Percentiles rank a stretch among this genome's conserved stretches.
These are phyloP conservation scores for Aspergillus eucalypticola DNA, from an alignment of 2,329 filamentous ascomycete genomes.

Conservation along the genomic window DNA sequence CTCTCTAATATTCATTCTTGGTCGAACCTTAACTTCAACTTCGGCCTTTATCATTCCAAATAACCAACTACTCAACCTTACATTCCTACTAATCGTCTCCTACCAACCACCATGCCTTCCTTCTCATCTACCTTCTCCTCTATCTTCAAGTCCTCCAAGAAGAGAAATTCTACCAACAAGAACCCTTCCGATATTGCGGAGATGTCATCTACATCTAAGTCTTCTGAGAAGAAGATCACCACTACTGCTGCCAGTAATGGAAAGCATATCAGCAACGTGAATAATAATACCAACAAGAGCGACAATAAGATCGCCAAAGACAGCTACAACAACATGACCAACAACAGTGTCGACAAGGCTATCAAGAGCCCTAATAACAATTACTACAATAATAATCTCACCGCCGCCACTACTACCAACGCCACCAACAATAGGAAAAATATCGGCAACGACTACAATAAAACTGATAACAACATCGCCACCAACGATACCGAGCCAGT, in stretches of 20 bases:
- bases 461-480: too few relatives aligned
- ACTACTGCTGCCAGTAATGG: neutral
- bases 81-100: neutral
- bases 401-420: neutral
- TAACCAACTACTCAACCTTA: too few relatives aligned
- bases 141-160: neutral
- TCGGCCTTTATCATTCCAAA: neutral
- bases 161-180: too few relatives aligned
- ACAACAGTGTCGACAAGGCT: too few relatives aligned
- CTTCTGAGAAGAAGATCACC: neutral
- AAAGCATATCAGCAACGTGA: neutral
- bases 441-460: too few relatives aligned
- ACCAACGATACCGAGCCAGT: too few relatives aligned
- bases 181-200: neutral
- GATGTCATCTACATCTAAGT: too few relatives aligned
- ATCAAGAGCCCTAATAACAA: neutral
- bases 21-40: too few relatives aligned
- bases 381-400: neutral
- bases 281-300: slow-evolving; percentile 2
- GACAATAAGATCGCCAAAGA: neutral
- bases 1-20: too few relatives aligned
- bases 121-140: neutral
- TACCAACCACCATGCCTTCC: neutral
- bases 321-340: neutral
- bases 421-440: too few relatives aligned